phyloP scores from a whole-genome alignment of 2,329 filamentous ascomycete species.

The Colletotrichum cuscutae region DNA sequence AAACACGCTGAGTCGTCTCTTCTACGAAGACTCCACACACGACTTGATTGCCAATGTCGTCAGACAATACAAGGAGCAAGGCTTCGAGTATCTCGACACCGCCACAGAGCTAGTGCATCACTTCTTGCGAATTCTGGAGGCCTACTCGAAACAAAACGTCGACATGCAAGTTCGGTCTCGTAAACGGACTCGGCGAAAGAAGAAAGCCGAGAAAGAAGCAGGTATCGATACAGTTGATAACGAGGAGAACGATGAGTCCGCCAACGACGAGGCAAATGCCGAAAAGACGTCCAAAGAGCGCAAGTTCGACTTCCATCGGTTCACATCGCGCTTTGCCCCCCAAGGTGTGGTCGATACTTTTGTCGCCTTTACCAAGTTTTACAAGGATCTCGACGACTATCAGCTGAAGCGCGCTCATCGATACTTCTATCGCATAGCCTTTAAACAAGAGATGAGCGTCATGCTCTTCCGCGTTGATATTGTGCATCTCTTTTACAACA shows the following conservation, averaged over 20 bases:
- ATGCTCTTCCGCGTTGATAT: constrained; percentile 93
- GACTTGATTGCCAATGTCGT: constrained; percentile 85
- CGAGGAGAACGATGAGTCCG: constrained; percentile 74
- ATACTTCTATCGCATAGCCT: constrained; percentile 92
- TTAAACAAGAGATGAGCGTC: constrained; percentile 92
- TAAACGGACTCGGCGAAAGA: constrained; percentile 77
- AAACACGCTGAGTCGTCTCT: constrained; percentile 96
- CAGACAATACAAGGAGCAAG: constrained; percentile 90
- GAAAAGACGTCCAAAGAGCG: constrained; percentile 81
- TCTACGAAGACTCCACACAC: constrained; percentile 96
- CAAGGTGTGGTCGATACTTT: constrained; percentile 93
- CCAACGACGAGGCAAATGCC: constrained; percentile 76
- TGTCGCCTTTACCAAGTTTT: constrained; percentile 80
- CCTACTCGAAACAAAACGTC: constrained; percentile 93
- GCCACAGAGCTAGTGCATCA: constrained; percentile 91
- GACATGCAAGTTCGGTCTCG: constrained; percentile 93
- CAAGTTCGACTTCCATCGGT: constrained; percentile 92
- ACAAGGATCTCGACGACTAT: constrained; percentile 78
- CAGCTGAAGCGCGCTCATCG: constrained; percentile 94
- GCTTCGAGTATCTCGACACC: constrained; percentile 92
- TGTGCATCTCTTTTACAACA: constrained; percentile 84
- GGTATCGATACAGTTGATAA: constrained; percentile 58
- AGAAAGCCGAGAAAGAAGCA: constrained; percentile 65
- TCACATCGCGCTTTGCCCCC: constrained; percentile 81
- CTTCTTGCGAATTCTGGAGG: constrained; percentile 90